These are phyloP conservation scores for Capronia americana DNA, from an alignment of 2,329 filamentous ascomycete genomes.

Conservation along the genomic window DNA sequence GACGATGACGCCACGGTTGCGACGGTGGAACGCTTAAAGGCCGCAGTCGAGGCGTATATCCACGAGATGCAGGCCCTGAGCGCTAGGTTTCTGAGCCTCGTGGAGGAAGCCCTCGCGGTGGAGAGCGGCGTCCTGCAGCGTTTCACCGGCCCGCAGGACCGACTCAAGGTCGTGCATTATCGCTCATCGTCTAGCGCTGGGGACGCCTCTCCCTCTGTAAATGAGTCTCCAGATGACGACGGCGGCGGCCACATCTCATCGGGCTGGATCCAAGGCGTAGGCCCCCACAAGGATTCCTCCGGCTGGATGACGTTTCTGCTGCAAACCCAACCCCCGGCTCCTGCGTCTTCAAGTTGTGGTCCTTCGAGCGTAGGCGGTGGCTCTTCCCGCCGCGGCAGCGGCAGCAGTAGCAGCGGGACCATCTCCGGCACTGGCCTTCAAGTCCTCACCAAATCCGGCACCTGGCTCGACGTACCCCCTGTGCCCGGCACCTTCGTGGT, in stretches of 20 bases:
- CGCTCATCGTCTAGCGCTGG: conserved; percentile 46
- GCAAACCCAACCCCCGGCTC: conserved; percentile 61
- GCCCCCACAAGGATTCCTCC: conserved; percentile 60
- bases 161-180: conserved; percentile 50
- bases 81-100: conserved; percentile 61
- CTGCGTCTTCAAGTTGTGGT: too few relatives aligned
- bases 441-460: conserved; percentile 53
- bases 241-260: background rate
- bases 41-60: conserved; percentile 58
- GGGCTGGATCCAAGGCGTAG: conserved; percentile 47
- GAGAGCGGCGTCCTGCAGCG: conserved; percentile 57
- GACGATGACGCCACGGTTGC: background rate
- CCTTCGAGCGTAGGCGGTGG: too few relatives aligned
- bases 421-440: conserved; percentile 47
- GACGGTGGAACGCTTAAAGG: conserved; percentile 42
- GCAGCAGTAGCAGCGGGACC: background rate
- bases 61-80: conserved; percentile 58
- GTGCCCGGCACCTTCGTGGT: conserved; percentile 54
- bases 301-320: conserved; percentile 64
- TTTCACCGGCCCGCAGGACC: conserved; percentile 64
- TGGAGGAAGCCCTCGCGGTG: conserved; percentile 62
- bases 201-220: conserved; percentile 51
- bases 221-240: background rate
- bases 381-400: too few relatives aligned
- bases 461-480: conserved; percentile 54